Percentiles rank a stretch among this genome's conserved stretches.
Conservation (phyloP, 1,284 basidiomycete species). For the Rhizoctonia solani region DNA sequence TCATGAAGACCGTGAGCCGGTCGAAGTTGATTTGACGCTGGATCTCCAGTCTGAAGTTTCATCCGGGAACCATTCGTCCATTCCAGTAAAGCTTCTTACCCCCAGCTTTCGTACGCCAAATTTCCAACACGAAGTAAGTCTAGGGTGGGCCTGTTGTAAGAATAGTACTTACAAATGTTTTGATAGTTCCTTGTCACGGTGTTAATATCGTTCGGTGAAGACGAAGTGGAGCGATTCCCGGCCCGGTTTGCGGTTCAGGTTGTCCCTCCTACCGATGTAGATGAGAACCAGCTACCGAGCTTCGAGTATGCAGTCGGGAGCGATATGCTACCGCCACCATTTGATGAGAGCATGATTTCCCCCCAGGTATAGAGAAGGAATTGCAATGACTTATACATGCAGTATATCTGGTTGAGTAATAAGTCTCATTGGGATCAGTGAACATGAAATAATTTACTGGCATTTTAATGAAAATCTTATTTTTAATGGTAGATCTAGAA, state of each 20-base stretch:
- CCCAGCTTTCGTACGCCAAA: conserved; percentile 33
- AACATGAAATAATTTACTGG: no score
- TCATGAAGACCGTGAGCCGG: neutral
- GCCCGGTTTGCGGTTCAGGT: conserved; percentile 1
- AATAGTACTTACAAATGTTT: neutral
- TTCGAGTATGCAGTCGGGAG: neutral
- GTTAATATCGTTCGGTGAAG: neutral
- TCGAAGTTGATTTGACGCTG: conserved; percentile 19
- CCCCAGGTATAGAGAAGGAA: neutral
- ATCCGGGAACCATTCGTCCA: neutral
- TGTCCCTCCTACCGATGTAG: neutral
- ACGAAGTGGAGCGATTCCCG: neutral
- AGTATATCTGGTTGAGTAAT: neutral
- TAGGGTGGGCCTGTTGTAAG: neutral
- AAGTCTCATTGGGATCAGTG: neutral
- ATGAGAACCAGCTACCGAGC: neutral
- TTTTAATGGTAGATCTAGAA: no score
- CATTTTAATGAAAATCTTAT: no score
- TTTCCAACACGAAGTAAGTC: conserved; percentile 20
- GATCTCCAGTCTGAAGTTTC: neutral
- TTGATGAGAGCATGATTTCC: neutral
- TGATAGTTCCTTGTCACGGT: neutral
- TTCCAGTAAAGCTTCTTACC: neutral
- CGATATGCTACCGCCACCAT: neutral
- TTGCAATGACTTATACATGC: neutral